Percentiles rank a stretch among this genome's conserved stretches.
Evolutionary conservation across 2,329 filamentous ascomycete species (phyloP).

Genomic region (Fusarium buharicum): DNA sequence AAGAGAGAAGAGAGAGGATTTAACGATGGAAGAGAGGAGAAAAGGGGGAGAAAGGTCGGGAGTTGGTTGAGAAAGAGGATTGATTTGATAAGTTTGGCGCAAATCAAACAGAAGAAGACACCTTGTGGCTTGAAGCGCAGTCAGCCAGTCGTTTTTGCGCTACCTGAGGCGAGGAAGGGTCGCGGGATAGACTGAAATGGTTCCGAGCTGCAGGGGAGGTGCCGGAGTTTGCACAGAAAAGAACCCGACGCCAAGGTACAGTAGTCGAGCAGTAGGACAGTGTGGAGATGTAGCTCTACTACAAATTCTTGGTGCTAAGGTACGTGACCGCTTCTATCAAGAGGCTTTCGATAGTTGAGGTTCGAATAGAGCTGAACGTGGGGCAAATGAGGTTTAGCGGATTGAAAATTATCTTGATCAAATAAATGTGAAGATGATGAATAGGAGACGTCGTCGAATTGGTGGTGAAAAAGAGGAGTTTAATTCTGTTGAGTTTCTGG

Average conservation of each 20-base stretch:
- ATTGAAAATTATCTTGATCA: not conserved
- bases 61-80: conserved; percentile 32
- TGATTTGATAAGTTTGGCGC: conserved; percentile 41
- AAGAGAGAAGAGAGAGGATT: conserved; percentile 3
- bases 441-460: not conserved
- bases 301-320: conserved; percentile 16
- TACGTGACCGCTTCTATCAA: conserved; percentile 22
- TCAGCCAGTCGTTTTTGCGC: conserved; percentile 44
- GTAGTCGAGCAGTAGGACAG: conserved; percentile 17
- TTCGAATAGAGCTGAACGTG: conserved; percentile 2
- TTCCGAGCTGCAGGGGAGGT: conserved; percentile 45
- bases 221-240: conserved; percentile 37
- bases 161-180: conserved; percentile 45
- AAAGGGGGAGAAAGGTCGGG: conserved; percentile 29
- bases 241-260: conserved; percentile 33
- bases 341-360: conserved; percentile 25
- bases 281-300: conserved; percentile 27
- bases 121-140: conserved; percentile 49
- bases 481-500: not conserved
- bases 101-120: conserved; percentile 47
- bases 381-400: not conserved
- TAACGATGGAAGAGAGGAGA: conserved; percentile 31
- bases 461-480: not conserved
- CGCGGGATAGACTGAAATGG: conserved; percentile 40
- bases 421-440: not conserved